Percentiles rank a stretch among this genome's conserved stretches.
Evolutionary conservation across 2,329 filamentous ascomycete species (phyloP).

Genomic region (Pseudocercospora eumusae): DNA sequence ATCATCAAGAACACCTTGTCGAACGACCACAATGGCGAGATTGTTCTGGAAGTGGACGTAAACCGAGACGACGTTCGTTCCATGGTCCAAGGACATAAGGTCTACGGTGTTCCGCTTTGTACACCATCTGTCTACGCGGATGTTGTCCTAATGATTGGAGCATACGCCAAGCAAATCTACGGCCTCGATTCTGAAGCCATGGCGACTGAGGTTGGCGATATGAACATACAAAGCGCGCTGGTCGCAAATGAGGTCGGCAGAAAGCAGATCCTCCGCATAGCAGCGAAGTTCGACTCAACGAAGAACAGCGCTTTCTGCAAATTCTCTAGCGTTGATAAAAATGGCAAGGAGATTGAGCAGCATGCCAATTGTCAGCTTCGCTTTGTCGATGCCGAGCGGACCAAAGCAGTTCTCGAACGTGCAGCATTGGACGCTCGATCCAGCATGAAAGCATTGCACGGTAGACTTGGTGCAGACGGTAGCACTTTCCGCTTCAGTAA

Average conservation of each 20-base stretch:
- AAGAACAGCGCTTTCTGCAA: constrained; percentile 10
- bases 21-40: constrained; percentile 29
- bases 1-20: constrained; percentile 42
- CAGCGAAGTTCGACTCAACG: constrained; percentile 13
- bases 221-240: constrained; percentile 42
- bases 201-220: constrained; percentile 44
- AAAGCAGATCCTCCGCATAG: constrained; percentile 17
- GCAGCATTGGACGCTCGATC: constrained; percentile 24
- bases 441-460: constrained; percentile 9
- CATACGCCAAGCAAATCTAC: constrained; percentile 27
- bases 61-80: constrained; percentile 43
- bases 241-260: constrained; percentile 24
- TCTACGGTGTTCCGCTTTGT: constrained; percentile 43
- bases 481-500: constrained; percentile 28
- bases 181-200: constrained; percentile 11
- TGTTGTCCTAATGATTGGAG: constrained; percentile 39
- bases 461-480: constrained; percentile 21
- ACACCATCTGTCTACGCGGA: constrained; percentile 45
- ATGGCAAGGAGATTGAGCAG: constrained; percentile 11
- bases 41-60: constrained; percentile 46
- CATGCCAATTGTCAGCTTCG: constrained; percentile 18
- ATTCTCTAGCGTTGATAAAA: constrained; percentile 22
- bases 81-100: constrained; percentile 49
- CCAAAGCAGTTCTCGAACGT: constrained; percentile 26
- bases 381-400: constrained; percentile 32